These are phyloP conservation scores for Biscogniauxia sp. DNA, from an alignment of 2,329 filamentous ascomycete species.

Conservation along the genomic window DNA sequence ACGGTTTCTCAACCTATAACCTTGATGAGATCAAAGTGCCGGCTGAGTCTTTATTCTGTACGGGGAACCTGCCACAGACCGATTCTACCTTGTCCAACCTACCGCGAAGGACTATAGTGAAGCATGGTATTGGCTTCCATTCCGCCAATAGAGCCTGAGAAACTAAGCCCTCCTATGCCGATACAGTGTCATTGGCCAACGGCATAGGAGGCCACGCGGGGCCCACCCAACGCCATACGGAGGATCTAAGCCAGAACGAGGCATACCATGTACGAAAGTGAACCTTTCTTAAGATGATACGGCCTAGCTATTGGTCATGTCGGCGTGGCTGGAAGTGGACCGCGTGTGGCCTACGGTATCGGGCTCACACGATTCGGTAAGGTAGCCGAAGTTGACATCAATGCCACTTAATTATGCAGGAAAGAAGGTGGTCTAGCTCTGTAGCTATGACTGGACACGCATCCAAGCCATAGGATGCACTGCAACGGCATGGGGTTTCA, in stretches of 20 bases:
- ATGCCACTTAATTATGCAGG: neutral
- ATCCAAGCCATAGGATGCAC: neutral
- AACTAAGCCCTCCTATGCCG: conserved; percentile 12
- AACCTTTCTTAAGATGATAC: neutral
- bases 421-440: neutral
- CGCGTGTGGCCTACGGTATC: neutral
- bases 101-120: conserved; percentile 7
- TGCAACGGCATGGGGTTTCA: neutral
- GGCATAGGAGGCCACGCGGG: neutral
- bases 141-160: conserved; percentile 5
- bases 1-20: neutral
- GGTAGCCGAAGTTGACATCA: neutral
- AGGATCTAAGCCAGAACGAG: neutral
- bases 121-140: conserved; percentile 11
- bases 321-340: neutral
- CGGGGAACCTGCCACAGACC: neutral
- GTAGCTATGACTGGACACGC: neutral
- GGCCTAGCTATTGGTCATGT: neutral
- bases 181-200: conserved; percentile 5
- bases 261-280: neutral
- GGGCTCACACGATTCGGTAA: neutral
- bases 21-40: neutral
- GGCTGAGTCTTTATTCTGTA: neutral
- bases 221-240: neutral
- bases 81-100: conserved; percentile 5